Evolutionary conservation across 805 yeast species (phyloP).

Genomic region (Kockiozyma suomiensis): DNA sequence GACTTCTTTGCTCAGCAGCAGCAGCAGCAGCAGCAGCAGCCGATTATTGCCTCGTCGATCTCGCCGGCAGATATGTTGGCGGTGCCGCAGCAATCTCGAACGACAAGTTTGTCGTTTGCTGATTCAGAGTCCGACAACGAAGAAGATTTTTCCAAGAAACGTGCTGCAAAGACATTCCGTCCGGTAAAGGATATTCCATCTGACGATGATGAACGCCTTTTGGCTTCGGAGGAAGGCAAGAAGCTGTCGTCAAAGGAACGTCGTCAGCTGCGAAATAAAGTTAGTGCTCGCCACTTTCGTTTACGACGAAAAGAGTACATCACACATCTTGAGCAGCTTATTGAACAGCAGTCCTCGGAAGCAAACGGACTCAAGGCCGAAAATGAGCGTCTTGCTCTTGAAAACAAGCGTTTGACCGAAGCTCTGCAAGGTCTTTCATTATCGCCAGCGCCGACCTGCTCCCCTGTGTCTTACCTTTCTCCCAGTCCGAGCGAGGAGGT

Average conservation of each 20-base stretch:
- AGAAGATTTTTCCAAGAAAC: neutral
- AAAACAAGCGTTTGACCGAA: constrained; percentile 27
- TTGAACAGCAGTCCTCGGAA: constrained; percentile 35
- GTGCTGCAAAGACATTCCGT: neutral
- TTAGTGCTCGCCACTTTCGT: constrained; percentile 41
- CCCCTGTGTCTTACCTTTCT: constrained; percentile 17
- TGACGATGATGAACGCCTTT: constrained; percentile 42
- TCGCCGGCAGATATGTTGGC: neutral
- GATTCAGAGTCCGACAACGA: constrained; percentile 22
- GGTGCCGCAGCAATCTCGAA: neutral
- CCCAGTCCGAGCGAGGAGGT: constrained; percentile 15
- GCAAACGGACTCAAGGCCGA: constrained; percentile 33
- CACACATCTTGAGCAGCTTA: constrained; percentile 39
- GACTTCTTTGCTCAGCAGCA: neutral
- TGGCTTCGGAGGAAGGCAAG: constrained; percentile 39
- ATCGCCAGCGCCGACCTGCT: constrained; percentile 5
- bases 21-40: neutral
- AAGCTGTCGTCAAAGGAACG: constrained; percentile 39
- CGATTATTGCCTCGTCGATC: too few relatives aligned
- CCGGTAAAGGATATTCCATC: constrained; percentile 2
- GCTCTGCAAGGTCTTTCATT: constrained; percentile 22
- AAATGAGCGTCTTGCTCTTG: constrained; percentile 27
- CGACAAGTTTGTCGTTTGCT: neutral
- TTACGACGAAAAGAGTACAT: constrained; percentile 41
- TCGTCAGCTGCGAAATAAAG: constrained; percentile 41